Conservation (phyloP, 2,329 filamentous ascomycete genomes). For the Calonectria fujianensis region DNA sequence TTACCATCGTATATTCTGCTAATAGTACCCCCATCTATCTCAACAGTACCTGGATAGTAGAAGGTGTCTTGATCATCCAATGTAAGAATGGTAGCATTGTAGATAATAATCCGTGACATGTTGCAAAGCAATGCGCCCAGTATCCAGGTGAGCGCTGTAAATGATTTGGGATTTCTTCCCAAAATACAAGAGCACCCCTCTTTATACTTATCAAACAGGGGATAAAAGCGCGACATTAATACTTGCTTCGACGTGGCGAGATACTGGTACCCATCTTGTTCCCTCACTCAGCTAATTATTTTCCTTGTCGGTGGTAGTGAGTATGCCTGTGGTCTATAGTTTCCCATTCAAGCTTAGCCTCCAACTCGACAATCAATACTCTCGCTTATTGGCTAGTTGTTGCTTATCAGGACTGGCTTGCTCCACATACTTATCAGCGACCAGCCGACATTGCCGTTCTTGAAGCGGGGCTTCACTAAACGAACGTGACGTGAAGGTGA, state of each 20-base stretch:
- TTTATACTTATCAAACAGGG: background rate
- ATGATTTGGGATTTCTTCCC: background rate
- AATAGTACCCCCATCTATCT: slow-evolving; percentile 18
- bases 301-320: background rate
- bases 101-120: slow-evolving; percentile 31
- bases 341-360: background rate
- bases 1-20: slow-evolving; percentile 25
- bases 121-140: background rate
- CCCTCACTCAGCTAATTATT: background rate
- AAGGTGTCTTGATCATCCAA: slow-evolving; percentile 28
- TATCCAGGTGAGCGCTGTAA: background rate
- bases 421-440: background rate
- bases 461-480: background rate
- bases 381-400: background rate
- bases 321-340: background rate
- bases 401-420: background rate
- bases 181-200: background rate
- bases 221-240: background rate
- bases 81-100: slow-evolving; percentile 30
- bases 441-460: background rate
- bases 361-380: background rate
- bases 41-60: slow-evolving; percentile 30
- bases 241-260: background rate
- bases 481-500: background rate
- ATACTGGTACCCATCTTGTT: background rate